phyloP scores from a whole-genome alignment of 2,329 filamentous ascomycete genomes.

The Aspergillus sp. region DNA sequence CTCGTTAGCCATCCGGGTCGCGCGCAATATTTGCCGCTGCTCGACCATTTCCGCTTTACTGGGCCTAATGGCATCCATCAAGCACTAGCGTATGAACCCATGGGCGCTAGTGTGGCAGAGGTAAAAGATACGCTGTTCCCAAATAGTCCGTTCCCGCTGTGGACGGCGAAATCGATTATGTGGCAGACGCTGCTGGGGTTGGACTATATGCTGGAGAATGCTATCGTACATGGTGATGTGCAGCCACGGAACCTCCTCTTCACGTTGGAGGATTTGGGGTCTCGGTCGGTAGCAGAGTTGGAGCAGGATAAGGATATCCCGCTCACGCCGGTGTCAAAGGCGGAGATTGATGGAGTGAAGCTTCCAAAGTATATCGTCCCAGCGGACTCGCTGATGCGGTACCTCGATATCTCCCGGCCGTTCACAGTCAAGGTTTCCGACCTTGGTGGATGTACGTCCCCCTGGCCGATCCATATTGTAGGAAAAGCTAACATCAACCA shows the following conservation, averaged over 20 bases:
- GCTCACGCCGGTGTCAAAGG: background rate
- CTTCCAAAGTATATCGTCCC: constrained; percentile 2
- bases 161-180: constrained; percentile 9
- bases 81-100: background rate
- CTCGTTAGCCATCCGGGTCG: background rate
- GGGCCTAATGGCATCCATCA: constrained; percentile 1
- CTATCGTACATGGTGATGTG: constrained; percentile 5
- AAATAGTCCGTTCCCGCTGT: background rate
- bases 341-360: background rate
- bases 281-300: background rate
- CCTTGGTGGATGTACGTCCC: constrained; percentile 7
- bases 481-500: background rate
- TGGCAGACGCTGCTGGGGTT: constrained; percentile 11
- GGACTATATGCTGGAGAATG: constrained; percentile 1
- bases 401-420: constrained; percentile 1
- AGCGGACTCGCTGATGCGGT: background rate
- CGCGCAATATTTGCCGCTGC: background rate
- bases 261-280: background rate
- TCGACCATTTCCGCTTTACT: background rate
- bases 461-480: background rate
- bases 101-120: constrained; percentile 4
- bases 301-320: background rate
- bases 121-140: constrained; percentile 5
- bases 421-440: constrained; percentile 4
- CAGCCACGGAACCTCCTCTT: constrained; percentile 9